Percentiles rank a stretch among this genome's conserved stretches.
These are phyloP conservation scores for Neurospora sp. DNA, from an alignment of 495 filamentous ascomycete species.

Conservation along the genomic window DNA sequence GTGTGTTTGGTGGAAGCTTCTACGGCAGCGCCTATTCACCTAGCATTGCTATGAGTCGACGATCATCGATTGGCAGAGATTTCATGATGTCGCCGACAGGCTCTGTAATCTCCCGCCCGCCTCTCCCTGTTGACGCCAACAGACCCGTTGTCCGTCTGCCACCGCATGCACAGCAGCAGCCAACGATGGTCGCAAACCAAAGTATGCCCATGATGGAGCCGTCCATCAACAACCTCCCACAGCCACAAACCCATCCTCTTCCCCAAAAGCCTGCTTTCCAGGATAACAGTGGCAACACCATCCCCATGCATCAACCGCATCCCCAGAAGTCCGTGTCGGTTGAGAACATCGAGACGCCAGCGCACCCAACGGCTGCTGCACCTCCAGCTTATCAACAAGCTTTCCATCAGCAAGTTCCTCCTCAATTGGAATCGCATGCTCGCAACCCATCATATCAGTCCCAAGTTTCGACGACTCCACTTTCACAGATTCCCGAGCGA, in stretches of 20 bases:
- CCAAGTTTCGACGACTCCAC: conserved; percentile 73
- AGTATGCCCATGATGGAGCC: conserved; percentile 17
- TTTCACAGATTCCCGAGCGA: conserved; percentile 90
- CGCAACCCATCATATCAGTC: conserved; percentile 67
- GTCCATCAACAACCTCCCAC: conserved; percentile 41
- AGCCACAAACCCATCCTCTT: conserved; percentile 48
- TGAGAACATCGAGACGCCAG: conserved; percentile 85
- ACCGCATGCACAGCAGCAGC: conserved; percentile 41
- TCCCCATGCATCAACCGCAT: conserved; percentile 93
- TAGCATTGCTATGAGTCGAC: conserved; percentile 83
- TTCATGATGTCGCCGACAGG: conserved; percentile 64
- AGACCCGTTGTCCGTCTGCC: conserved; percentile 85
- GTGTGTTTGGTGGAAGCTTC: conserved; percentile 58
- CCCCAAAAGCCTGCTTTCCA: conserved; percentile 65
- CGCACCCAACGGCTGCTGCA: conserved; percentile 53
- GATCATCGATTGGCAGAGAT: conserved; percentile 81
- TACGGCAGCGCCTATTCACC: conserved; percentile 82
- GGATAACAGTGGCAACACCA: conserved; percentile 62
- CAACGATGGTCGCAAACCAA: not conserved
- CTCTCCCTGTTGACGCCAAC: conserved; percentile 47
- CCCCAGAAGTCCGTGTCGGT: conserved; percentile 93
- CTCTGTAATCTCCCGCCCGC: conserved; percentile 60
- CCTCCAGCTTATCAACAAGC: conserved; percentile 63
- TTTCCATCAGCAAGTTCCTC: conserved; percentile 84
- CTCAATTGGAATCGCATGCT: conserved; percentile 55